Base-by-base conservation (phyloP, 2,329 filamentous ascomycete species). In the Thelonectria rubi region DNA sequence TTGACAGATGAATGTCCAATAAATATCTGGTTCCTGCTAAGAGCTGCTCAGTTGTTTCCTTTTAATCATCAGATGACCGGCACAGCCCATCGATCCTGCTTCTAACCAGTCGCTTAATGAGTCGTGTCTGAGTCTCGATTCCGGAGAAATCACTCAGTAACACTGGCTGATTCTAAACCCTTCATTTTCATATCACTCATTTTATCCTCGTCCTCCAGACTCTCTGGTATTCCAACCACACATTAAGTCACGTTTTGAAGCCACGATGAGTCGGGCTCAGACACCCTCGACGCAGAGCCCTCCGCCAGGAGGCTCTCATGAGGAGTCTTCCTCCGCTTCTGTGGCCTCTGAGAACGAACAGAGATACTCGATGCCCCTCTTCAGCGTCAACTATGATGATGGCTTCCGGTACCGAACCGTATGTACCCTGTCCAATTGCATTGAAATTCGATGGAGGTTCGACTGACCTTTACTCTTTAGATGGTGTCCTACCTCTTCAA, bases 401-500 rank as follows among this genome's bases (percentile, higher is more conserved):
- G 47, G 34, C 30, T 58, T 58, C 20, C 46, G 47, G 24, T 58
- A 58, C 12, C 55, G 55, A 40, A 58, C 55, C 4, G 55, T 58
- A 18, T 46, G 55, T 37, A 18, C 7, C 14, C 9, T 20, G 3
- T 40, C 10, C 10, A 8, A 2, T 3, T 1, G 6, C 15, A 30
- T 18, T 3, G 8, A 37, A 37, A 2, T 9, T 2, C 8, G 17
- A 1, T 15, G 15, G 0, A 12, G 2, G 6, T 17, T 55, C n/a
- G n/a, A 11, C 39, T 39, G 12, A n/a, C 26, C 2, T 14, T 11
- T 9, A 5, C n/a, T 14, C 15, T 5, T 14, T 9, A 58, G 55
- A 58, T 58, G 55, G 55, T 58, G 1, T 45, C 42, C 15, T 58
- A 58, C 40, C 30, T 58, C 14, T 58, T 46, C 47, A 58, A 58